phyloP scores from a whole-genome alignment of 2,329 filamentous ascomycete genomes.

The Elsinoe ampelina region DNA sequence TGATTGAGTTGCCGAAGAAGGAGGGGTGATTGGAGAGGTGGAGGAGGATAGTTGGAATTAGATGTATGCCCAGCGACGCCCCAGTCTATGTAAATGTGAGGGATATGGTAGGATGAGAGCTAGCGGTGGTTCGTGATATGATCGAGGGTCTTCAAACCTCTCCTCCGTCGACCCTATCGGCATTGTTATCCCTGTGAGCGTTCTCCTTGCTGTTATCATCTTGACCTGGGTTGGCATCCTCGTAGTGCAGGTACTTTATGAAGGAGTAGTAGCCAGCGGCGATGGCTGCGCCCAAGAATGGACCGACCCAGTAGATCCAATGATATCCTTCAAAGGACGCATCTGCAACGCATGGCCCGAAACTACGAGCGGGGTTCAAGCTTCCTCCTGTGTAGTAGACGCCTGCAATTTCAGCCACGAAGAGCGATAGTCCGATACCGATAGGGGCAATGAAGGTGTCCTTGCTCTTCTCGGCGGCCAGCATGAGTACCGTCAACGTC shows the following conservation, averaged over 20 bases:
- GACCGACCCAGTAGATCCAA: slow-evolving; percentile 25
- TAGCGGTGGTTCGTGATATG: too few species aligned
- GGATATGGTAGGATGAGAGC: too few species aligned
- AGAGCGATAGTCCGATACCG: slow-evolving; percentile 21
- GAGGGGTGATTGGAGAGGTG: not conserved
- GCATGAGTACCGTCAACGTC: slow-evolving; percentile 28
- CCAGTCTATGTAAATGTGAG: too few species aligned
- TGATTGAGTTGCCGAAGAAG: slow-evolving; percentile 2
- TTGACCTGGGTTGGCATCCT: slow-evolving; percentile 25
- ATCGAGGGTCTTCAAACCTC: too few species aligned
- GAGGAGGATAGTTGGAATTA: not conserved
- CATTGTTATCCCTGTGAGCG: too few species aligned
- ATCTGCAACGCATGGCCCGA: slow-evolving; percentile 26
- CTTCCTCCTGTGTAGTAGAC: slow-evolving; percentile 27
- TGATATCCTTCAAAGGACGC: slow-evolving; percentile 23
- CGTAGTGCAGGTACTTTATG: slow-evolving; percentile 23
- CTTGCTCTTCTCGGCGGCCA: slow-evolving; percentile 29
- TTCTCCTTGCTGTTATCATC: slow-evolving; percentile 16
- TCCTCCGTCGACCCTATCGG: too few species aligned
- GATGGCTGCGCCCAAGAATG: slow-evolving; percentile 20
- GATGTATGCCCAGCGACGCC: too few species aligned
- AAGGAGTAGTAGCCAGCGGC: slow-evolving; percentile 22
- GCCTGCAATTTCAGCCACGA: slow-evolving; percentile 21
- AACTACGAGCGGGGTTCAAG: slow-evolving; percentile 27
- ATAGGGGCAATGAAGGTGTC: slow-evolving; percentile 24